phyloP scores from a whole-genome alignment of 2,329 filamentous ascomycete species.

The Aureobasidium sp. region DNA sequence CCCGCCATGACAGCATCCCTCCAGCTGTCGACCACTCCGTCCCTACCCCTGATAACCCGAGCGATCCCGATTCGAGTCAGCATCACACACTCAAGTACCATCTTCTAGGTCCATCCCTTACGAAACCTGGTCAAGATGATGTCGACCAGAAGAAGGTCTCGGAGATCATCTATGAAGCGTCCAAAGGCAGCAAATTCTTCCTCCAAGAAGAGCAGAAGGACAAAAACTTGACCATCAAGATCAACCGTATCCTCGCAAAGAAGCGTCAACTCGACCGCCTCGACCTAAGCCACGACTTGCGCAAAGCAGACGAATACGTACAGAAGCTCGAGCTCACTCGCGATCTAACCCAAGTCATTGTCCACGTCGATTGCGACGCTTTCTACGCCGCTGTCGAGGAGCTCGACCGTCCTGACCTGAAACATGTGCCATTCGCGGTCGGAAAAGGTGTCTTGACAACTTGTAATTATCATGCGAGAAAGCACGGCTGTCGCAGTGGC shows the following conservation, averaged over 20 bases:
- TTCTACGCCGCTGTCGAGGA: conserved; percentile 94
- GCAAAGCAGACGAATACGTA: conserved; percentile 73
- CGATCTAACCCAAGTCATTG: conserved; percentile 74
- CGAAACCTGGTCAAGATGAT: conserved; percentile 84
- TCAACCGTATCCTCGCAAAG: conserved; percentile 65
- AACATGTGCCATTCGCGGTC: conserved; percentile 82
- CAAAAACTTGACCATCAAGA: conserved; percentile 75
- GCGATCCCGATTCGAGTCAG: conserved; percentile 22
- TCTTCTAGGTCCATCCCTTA: conserved; percentile 80
- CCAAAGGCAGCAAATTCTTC: conserved; percentile 95
- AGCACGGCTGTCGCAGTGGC: conserved; percentile 83
- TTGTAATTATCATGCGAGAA: conserved; percentile 82
- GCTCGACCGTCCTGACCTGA: conserved; percentile 66
- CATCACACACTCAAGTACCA: conserved; percentile 77
- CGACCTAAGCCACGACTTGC: conserved; percentile 64
- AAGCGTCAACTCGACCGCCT: conserved; percentile 67
- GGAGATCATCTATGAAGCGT: conserved; percentile 94
- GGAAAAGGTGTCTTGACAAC: conserved; percentile 64
- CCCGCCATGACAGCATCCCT: conserved; percentile 3
- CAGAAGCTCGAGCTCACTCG: conserved; percentile 67
- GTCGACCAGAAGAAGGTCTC: conserved; percentile 95
- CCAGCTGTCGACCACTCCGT: neutral
- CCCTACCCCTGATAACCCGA: neutral
- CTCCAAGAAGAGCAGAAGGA: conserved; percentile 80
- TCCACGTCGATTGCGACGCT: conserved; percentile 94